A percentile compares a stretch with the other conserved stretches of the same genome.
Conservation (phyloP, 192 early-diverging fungal genomes). For the Pecoramyces ruminantium region DNA sequence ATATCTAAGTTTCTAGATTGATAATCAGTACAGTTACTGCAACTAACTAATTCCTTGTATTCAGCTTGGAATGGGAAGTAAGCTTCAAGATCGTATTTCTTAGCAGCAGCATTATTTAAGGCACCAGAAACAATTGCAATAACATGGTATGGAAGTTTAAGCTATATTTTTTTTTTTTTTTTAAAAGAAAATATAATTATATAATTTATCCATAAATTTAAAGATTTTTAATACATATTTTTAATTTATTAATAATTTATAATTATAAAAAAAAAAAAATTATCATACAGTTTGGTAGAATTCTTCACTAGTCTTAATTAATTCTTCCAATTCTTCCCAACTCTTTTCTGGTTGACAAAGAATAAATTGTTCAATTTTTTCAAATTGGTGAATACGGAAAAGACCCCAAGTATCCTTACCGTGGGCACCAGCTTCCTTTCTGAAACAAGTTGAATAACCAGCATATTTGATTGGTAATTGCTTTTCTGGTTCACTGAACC, state of each 20-base stretch:
- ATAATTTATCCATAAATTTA: no score
- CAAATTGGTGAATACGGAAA: constrained; percentile 99
- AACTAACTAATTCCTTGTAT: constrained; percentile 96
- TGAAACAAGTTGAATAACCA: constrained; percentile 96
- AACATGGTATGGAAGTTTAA: constrained; percentile 87
- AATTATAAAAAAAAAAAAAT: neutral
- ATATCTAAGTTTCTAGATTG: constrained; percentile 89
- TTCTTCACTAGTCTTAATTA: constrained; percentile 78
- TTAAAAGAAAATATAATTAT: no score
- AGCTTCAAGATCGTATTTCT: constrained; percentile 98
- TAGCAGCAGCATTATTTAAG: constrained; percentile 96
- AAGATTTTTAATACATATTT: no score
- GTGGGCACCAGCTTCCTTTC: constrained; percentile 96
- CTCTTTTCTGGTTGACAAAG: constrained; percentile 91
- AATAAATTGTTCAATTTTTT: constrained; percentile 98
- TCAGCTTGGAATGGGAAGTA: constrained; percentile 98
- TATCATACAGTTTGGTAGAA: constrained; percentile 66
- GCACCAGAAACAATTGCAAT: constrained; percentile 93
- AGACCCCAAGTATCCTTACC: constrained; percentile 97
- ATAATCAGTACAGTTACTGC: constrained; percentile 99
- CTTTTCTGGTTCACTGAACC: constrained; percentile 79
- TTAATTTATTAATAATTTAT: no score
- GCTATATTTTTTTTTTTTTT: no score
- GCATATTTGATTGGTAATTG: constrained; percentile 83
- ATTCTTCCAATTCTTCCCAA: constrained; percentile 97